These are phyloP conservation scores for Elasticomyces elasticus DNA, from an alignment of 495 filamentous ascomycete genomes.

Conservation along the genomic window DNA sequence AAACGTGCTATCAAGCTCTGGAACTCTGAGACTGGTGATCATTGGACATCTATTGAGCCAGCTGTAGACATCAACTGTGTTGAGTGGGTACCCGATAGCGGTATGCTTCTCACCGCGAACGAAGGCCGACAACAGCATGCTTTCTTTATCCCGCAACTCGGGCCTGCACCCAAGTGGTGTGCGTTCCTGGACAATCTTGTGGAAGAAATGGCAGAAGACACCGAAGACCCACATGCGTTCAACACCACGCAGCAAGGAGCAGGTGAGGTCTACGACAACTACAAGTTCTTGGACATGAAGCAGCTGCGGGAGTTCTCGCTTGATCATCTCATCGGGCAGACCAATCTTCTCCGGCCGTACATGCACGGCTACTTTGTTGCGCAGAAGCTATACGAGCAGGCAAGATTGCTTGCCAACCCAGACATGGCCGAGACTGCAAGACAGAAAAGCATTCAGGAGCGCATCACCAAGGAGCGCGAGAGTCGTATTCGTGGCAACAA, in stretches of 20 bases:
- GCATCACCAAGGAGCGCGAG: slow-evolving; percentile 87
- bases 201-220: slow-evolving; percentile 91
- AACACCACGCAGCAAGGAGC: slow-evolving; percentile 22
- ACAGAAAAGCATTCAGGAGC: slow-evolving; percentile 76
- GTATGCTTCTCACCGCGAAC: slow-evolving; percentile 91
- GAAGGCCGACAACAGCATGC: slow-evolving; percentile 86
- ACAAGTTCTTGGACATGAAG: slow-evolving; percentile 85
- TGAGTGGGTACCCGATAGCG: slow-evolving; percentile 73
- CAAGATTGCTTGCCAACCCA: slow-evolving; percentile 81
- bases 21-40: slow-evolving; percentile 67
- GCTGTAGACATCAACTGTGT: slow-evolving; percentile 89
- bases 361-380: slow-evolving; percentile 99
- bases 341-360: slow-evolving; percentile 78
- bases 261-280: slow-evolving; percentile 90
- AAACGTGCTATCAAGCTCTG: slow-evolving; percentile 97
- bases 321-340: slow-evolving; percentile 77
- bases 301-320: slow-evolving; percentile 73
- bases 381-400: slow-evolving; percentile 86
- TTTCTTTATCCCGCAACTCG: slow-evolving; percentile 91
- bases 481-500: slow-evolving; percentile 85
- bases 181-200: slow-evolving; percentile 93
- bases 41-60: slow-evolving; percentile 93
- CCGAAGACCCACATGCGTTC: slow-evolving; percentile 58
- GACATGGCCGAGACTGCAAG: slow-evolving; percentile 86
- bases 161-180: slow-evolving; percentile 90